Percentiles rank a stretch among this genome's conserved stretches.
These are phyloP conservation scores for Colletotrichum sp. DNA, from an alignment of 2,329 filamentous ascomycete species.

Conservation along the genomic window DNA sequence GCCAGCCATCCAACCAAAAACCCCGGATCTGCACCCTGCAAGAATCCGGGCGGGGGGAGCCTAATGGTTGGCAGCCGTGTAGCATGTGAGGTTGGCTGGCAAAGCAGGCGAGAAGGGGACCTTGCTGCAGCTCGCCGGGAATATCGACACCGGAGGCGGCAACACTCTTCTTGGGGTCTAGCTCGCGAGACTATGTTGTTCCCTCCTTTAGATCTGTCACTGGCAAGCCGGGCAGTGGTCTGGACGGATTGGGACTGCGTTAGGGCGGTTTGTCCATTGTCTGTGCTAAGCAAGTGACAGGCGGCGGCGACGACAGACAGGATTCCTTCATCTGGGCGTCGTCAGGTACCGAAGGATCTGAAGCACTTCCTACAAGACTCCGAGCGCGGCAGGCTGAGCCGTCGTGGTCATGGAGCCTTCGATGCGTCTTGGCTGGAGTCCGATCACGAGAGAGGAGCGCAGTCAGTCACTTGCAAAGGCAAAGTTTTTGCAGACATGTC, in stretches of 20 bases:
- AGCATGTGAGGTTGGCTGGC: background rate
- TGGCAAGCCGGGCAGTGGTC: background rate
- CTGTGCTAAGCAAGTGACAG: background rate
- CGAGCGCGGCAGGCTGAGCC: background rate
- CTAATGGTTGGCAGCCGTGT: background rate
- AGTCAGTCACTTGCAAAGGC: background rate
- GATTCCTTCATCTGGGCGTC: background rate
- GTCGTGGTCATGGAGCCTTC: background rate
- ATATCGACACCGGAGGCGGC: background rate
- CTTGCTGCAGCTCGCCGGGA: slow-evolving; percentile 7
- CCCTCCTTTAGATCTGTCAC: background rate
- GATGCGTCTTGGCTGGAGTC: background rate
- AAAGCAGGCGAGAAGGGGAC: background rate
- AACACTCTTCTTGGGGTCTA: background rate
- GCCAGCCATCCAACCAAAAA: background rate
- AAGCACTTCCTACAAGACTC: background rate
- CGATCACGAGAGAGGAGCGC: background rate
- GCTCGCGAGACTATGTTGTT: background rate
- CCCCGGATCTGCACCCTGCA: slow-evolving; percentile 18
- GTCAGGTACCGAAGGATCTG: background rate
- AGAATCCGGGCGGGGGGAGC: slow-evolving; percentile 6
- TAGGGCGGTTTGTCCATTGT: background rate
- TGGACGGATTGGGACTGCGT: background rate
- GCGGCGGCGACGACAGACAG: background rate
- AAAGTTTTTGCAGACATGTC: background rate